Evolutionary conservation across 805 yeast genomes (phyloP).

Genomic region (Saturnispora silvae): DNA sequence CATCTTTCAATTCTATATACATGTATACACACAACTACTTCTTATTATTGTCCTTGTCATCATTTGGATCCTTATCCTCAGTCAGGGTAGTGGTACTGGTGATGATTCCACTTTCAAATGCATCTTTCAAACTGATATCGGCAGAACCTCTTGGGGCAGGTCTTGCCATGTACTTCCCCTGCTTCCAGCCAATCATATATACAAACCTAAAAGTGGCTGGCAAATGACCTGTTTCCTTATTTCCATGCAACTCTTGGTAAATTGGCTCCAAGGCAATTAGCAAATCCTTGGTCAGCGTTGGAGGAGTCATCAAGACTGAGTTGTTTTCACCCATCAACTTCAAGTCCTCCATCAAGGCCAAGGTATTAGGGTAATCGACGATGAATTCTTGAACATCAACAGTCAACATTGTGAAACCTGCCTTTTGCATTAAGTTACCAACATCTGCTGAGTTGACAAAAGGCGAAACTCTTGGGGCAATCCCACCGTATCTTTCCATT

Average conservation of each 20-base stretch:
- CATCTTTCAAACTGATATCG: constrained; percentile 57
- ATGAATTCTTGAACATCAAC: constrained; percentile 77
- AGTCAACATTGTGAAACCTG: constrained; percentile 71
- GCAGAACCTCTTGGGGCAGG: constrained; percentile 69
- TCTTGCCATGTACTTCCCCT: constrained; percentile 55
- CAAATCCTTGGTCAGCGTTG: constrained; percentile 46
- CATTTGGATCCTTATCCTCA: constrained; percentile 10
- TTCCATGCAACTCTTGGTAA: constrained; percentile 63
- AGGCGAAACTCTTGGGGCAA: constrained; percentile 75
- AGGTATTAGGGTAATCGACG: constrained; percentile 66
- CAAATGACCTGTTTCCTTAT: constrained; percentile 36
- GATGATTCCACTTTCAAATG: constrained; percentile 24
- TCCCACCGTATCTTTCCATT: constrained; percentile 66
- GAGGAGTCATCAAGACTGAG: constrained; percentile 32
- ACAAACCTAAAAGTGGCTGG: constrained; percentile 75
- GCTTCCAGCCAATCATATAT: constrained; percentile 86
- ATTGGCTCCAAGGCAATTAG: constrained; percentile 69
- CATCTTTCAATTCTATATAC: neutral
- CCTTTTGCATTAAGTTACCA: constrained; percentile 60
- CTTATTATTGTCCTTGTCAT: neutral
- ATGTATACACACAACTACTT: neutral
- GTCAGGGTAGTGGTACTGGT: constrained; percentile 12
- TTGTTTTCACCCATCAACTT: constrained; percentile 82
- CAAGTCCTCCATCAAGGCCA: constrained; percentile 57
- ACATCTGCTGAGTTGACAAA: constrained; percentile 69